These are phyloP conservation scores for Chlamydomonas reinhardtii DNA, from an alignment of 163 green algal genomes.

Conservation along the genomic window DNA sequence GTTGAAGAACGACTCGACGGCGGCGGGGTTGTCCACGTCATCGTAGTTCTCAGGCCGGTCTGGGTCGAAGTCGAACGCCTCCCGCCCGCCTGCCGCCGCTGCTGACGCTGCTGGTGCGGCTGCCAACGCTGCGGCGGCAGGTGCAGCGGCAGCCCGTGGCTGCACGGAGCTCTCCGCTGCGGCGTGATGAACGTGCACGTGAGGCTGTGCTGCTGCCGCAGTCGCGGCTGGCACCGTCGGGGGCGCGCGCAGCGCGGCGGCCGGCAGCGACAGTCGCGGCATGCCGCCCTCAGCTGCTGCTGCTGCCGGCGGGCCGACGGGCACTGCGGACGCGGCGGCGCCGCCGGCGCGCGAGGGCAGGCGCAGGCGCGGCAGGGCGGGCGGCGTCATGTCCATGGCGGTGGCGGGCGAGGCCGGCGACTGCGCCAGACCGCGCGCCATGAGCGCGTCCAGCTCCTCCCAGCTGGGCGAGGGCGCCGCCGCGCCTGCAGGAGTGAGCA, in stretches of 20 bases:
- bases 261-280: no score
- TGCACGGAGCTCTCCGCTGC: no score
- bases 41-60: conserved; percentile 23
- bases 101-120: not conserved
- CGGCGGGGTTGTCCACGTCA: not conserved
- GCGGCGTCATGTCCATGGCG: not conserved
- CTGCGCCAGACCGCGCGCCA: not conserved
- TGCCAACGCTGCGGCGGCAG: not conserved
- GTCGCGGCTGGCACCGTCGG: no score
- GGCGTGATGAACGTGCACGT: not conserved
- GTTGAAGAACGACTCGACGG: conserved; percentile 12
- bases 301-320: no score
- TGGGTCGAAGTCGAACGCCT: not conserved
- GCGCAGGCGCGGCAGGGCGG: conserved; percentile 25
- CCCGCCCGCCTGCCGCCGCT: not conserved
- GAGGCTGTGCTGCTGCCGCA: not conserved
- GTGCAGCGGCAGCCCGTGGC: no score
- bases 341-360: not conserved
- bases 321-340: not conserved
- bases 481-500: no score
- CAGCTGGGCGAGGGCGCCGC: not conserved
- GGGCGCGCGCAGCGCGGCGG: no score
- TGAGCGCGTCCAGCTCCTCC: conserved; percentile 20
- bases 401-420: not conserved
- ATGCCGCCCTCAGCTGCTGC: no score